Evolutionary conservation across 805 yeast species (phyloP).

Genomic region (Barnettozyma vustinii): DNA sequence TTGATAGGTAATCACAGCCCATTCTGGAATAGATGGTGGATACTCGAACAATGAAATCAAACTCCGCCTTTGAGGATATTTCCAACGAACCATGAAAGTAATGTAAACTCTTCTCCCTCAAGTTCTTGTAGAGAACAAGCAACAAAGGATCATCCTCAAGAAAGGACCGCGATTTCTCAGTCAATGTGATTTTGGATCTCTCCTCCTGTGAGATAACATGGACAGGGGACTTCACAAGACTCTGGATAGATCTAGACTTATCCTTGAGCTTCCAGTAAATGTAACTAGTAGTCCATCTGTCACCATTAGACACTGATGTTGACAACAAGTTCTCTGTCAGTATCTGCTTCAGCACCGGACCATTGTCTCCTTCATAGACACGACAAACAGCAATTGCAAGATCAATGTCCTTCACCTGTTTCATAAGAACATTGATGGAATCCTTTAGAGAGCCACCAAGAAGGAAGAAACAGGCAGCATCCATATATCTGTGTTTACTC

Average conservation of each 20-base stretch:
- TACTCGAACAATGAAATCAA: conserved; percentile 54
- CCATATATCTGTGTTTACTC: conserved; percentile 80
- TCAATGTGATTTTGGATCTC: conserved; percentile 16
- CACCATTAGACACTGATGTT: conserved; percentile 52
- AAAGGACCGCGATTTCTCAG: conserved; percentile 35
- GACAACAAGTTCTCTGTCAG: conserved; percentile 51
- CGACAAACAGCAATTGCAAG: conserved; percentile 81
- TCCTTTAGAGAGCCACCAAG: conserved; percentile 73
- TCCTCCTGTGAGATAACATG: conserved; percentile 31
- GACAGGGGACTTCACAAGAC: conserved; percentile 54
- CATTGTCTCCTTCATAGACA: conserved; percentile 59
- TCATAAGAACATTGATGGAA: conserved; percentile 67
- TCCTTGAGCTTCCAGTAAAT: conserved; percentile 61
- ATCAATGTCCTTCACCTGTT: conserved; percentile 60
- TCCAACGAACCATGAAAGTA: conserved; percentile 44
- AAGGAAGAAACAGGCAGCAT: conserved; percentile 86
- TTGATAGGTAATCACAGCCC: conserved; percentile 85
- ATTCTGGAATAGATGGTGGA: conserved; percentile 68
- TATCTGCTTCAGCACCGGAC: conserved; percentile 45
- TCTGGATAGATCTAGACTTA: conserved; percentile 49
- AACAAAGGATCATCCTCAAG: conserved; percentile 80
- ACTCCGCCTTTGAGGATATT: conserved; percentile 45
- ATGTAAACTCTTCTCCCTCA: conserved; percentile 48
- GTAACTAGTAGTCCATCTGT: conserved; percentile 81
- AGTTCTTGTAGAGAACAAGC: conserved; percentile 54